Percentiles rank a stretch among this genome's conserved stretches.
phyloP scores from a whole-genome alignment of 2,329 filamentous ascomycete genomes.

The Septoria linicola region DNA sequence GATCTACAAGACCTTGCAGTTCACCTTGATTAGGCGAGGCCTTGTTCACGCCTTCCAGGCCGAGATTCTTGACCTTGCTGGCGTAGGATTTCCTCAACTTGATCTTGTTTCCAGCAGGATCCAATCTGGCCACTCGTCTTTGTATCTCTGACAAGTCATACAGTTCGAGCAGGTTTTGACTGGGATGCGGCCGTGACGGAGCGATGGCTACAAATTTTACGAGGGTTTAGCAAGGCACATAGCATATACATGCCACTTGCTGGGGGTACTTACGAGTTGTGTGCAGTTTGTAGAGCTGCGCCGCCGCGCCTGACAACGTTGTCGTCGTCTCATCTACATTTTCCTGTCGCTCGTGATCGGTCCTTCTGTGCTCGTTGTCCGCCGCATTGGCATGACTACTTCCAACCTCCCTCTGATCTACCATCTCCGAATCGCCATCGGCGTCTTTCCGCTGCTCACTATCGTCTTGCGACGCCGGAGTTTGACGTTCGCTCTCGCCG shows the following conservation, averaged over 20 bases:
- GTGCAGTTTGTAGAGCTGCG: slow-evolving; percentile 32
- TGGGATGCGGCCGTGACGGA: slow-evolving; percentile 55
- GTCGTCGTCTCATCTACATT: slow-evolving; percentile 3
- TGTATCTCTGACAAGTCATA: slow-evolving; percentile 58
- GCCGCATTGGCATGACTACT: slow-evolving; percentile 21
- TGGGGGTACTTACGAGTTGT: slow-evolving; percentile 36
- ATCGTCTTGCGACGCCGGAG: slow-evolving; percentile 31
- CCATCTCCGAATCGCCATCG: slow-evolving; percentile 47
- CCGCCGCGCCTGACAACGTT: slow-evolving; percentile 8
- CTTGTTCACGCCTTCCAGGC: slow-evolving; percentile 52
- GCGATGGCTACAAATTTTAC: slow-evolving; percentile 41
- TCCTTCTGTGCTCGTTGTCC: slow-evolving; percentile 42
- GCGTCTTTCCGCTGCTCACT: slow-evolving; percentile 36
- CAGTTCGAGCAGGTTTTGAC: slow-evolving; percentile 59
- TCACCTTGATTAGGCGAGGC: slow-evolving; percentile 42
- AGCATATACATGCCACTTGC: slow-evolving; percentile 25
- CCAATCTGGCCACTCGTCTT: slow-evolving; percentile 57
- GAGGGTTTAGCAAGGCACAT: slow-evolving; percentile 40
- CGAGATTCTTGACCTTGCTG: slow-evolving; percentile 52
- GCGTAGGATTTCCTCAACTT: slow-evolving; percentile 59
- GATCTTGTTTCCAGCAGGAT: slow-evolving; percentile 66
- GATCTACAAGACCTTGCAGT: slow-evolving; percentile 39
- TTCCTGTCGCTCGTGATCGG: slow-evolving; percentile 49
- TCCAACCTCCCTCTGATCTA: slow-evolving; percentile 28
- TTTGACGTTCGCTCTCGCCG: slow-evolving; percentile 30